Evolutionary conservation across 2,329 filamentous ascomycete genomes (phyloP).

Genomic region (Hyphodiscus sp.): DNA sequence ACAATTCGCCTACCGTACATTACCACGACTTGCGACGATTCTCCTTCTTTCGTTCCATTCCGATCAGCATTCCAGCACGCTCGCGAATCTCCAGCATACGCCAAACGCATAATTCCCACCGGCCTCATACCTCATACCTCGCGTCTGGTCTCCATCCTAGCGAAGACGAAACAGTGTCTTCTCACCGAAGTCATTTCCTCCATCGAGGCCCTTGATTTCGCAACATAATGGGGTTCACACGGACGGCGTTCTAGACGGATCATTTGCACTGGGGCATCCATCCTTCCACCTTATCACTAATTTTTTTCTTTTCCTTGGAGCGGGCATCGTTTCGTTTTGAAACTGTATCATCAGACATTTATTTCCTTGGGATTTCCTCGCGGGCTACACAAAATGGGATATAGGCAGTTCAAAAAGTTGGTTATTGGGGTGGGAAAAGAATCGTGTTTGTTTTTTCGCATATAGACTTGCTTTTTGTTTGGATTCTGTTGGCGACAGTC

Average conservation of each 20-base stretch:
- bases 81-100: slow-evolving; percentile 3
- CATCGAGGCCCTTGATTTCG: slow-evolving; percentile 4
- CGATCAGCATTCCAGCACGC: slow-evolving; percentile 16
- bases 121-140: slow-evolving; percentile 1
- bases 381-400: slow-evolving; percentile 20
- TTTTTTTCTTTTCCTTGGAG: not conserved
- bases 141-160: slow-evolving; percentile 22
- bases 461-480: slow-evolving; percentile 20
- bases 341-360: not conserved
- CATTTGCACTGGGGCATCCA: not conserved
- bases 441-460: slow-evolving; percentile 11
- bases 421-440: slow-evolving; percentile 17
- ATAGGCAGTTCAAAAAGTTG: slow-evolving; percentile 12
- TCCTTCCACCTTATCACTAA: not conserved
- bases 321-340: not conserved
- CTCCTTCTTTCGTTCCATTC: slow-evolving; percentile 17
- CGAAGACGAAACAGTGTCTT: slow-evolving; percentile 11
- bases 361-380: slow-evolving; percentile 2
- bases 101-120: slow-evolving; percentile 1
- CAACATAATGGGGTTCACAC: not conserved
- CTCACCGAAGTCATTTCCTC: not conserved
- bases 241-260: slow-evolving; percentile 11
- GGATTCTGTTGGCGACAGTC: slow-evolving; percentile 1
- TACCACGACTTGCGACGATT: slow-evolving; percentile 26
- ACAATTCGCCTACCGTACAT: slow-evolving; percentile 14